These are phyloP conservation scores for Russula earlei DNA, from an alignment of 768 basidiomycete species.

Conservation along the genomic window DNA sequence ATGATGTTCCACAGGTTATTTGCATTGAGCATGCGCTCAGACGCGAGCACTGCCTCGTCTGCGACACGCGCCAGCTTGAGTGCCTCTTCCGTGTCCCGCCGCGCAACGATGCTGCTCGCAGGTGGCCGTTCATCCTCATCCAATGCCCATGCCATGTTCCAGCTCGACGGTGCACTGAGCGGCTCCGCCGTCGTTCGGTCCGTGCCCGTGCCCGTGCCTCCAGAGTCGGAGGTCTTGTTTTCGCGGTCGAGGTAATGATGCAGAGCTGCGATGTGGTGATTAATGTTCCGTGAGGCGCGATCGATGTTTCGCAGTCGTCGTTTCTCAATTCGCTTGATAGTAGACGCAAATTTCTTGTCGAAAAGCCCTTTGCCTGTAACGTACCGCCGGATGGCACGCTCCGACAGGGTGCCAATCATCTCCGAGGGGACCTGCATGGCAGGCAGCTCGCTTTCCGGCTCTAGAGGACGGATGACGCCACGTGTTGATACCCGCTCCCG, in stretches of 20 bases:
- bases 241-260: constrained; percentile 31
- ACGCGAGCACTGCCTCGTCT: constrained; percentile 53
- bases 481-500: constrained; percentile 80
- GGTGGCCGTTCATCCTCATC: constrained; percentile 77
- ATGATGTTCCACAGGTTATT: constrained; percentile 68
- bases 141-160: constrained; percentile 82
- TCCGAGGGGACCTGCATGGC: constrained; percentile 58
- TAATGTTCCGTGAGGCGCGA: constrained; percentile 52
- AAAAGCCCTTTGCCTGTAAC: constrained; percentile 49
- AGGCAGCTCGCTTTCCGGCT: constrained; percentile 54
- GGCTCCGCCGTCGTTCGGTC: constrained; percentile 20
- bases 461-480: constrained; percentile 77
- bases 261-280: constrained; percentile 43
- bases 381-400: constrained; percentile 69
- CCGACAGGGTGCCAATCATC: constrained; percentile 65
- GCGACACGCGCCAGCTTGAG: constrained; percentile 62
- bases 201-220: constrained; percentile 17
- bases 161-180: constrained; percentile 41
- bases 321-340: constrained; percentile 51
- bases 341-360: constrained; percentile 56
- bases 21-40: constrained; percentile 47
- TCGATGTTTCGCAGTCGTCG: constrained; percentile 56
- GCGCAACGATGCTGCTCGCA: constrained; percentile 83
- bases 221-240: constrained; percentile 12
- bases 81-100: constrained; percentile 80